Evolutionary conservation across 306 rosid species (phyloP).

Genomic region (Luffa aegyptiaca): DNA sequence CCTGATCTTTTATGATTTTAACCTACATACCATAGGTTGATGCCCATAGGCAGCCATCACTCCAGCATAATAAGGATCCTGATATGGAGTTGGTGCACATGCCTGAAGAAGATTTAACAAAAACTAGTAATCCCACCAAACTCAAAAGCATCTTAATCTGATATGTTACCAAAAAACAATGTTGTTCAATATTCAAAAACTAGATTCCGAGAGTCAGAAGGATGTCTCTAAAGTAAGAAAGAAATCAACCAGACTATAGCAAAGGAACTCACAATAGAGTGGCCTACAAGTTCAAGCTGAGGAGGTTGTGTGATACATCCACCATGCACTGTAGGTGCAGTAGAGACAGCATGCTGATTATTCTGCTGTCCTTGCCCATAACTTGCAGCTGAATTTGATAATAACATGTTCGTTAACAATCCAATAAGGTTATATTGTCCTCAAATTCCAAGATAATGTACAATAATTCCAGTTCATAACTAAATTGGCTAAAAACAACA

Average conservation of each 20-base stretch:
- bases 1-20: neutral
- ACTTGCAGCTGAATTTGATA: slow-evolving; percentile 30
- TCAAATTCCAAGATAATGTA: neutral
- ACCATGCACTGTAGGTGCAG: slow-evolving; percentile 42
- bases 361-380: slow-evolving; percentile 45
- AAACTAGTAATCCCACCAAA: slow-evolving; percentile 20
- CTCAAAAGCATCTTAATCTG: slow-evolving; percentile 9
- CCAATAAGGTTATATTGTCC: neutral
- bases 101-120: slow-evolving; percentile 35
- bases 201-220: neutral
- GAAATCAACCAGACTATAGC: slow-evolving; percentile 2
- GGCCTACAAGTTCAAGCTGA: slow-evolving; percentile 92
- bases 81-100: slow-evolving; percentile 56
- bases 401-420: neutral
- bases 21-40: slow-evolving; percentile 43
- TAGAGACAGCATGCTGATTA: slow-evolving; percentile 34
- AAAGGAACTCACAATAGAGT: slow-evolving; percentile 64
- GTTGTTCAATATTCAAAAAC: neutral
- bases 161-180: neutral
- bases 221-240: neutral
- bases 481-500: neutral
- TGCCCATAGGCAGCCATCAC: slow-evolving; percentile 54
- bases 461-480: neutral
- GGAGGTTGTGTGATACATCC: slow-evolving; percentile 54
- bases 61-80: slow-evolving; percentile 51